phyloP scores from a whole-genome alignment of 176 grass and related monocot species.

The Aegilops umbellulata region DNA sequence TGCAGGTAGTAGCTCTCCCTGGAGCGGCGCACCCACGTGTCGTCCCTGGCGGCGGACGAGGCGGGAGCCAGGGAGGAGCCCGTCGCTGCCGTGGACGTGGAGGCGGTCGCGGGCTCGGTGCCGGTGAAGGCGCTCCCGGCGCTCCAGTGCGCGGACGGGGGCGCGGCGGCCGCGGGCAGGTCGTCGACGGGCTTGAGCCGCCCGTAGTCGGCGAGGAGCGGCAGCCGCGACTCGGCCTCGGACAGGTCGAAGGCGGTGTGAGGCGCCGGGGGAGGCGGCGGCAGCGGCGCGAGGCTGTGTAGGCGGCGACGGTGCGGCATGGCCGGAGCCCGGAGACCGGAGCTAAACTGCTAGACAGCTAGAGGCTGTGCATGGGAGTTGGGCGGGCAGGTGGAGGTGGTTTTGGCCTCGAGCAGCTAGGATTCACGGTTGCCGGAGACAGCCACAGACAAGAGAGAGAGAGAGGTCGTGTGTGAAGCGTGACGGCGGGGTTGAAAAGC shows the following conservation, averaged over 20 bases:
- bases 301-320: slow-evolving; percentile 53
- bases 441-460: background rate
- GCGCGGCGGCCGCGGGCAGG: background rate
- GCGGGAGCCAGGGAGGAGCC: background rate
- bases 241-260: slow-evolving; percentile 4
- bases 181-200: background rate
- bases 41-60: background rate
- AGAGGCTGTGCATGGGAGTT: slow-evolving; percentile 6
- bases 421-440: background rate
- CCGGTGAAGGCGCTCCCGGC: slow-evolving; percentile 39
- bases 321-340: slow-evolving; percentile 1
- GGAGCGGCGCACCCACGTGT: slow-evolving; percentile 62
- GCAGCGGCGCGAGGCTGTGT: slow-evolving; percentile 19
- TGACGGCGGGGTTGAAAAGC: slow-evolving; percentile 20
- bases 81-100: slow-evolving; percentile 42
- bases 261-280: background rate
- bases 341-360: background rate
- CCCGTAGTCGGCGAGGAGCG: slow-evolving; percentile 47
- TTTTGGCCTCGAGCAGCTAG: background rate
- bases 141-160: slow-evolving; percentile 36
- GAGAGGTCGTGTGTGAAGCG: background rate
- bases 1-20: slow-evolving; percentile 93
- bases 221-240: slow-evolving; percentile 22
- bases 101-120: slow-evolving; percentile 15
- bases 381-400: background rate